Evolutionary conservation across 179 eudicot species (phyloP).

Genomic region (Patellifolia procumbens): DNA sequence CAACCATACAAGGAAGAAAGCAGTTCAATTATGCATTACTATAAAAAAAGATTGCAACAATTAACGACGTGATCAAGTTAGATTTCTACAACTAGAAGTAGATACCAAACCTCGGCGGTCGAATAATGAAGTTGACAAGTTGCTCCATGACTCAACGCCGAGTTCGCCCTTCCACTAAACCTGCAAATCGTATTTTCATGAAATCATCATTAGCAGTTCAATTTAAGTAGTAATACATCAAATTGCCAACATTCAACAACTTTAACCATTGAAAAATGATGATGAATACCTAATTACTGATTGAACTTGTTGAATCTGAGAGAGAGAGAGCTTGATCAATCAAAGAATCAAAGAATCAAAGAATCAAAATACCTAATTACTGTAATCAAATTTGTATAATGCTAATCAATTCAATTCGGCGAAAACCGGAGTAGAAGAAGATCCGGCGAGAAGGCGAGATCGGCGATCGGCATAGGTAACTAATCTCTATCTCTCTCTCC

Average conservation of each 20-base stretch:
- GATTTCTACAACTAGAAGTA: not conserved
- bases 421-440: not conserved
- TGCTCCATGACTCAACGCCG: conserved; percentile 66
- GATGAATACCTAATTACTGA: not conserved
- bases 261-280: not conserved
- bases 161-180: not conserved
- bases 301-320: too few species aligned
- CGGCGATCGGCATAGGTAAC: not conserved
- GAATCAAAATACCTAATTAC: too few species aligned
- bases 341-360: too few species aligned
- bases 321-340: not conserved
- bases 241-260: not conserved
- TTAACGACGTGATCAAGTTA: not conserved
- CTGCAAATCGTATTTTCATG: not conserved
- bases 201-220: too few species aligned
- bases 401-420: not conserved
- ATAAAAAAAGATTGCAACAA: not conserved
- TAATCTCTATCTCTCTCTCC: not conserved
- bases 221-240: too few species aligned
- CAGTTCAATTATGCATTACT: not conserved
- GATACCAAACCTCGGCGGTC: conserved; percentile 79
- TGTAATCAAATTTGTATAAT: too few species aligned
- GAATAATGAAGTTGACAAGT: conserved; percentile 86
- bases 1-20: not conserved
- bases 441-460: not conserved